Evolutionary conservation across 1,284 basidiomycete species (phyloP).

Genomic region (Trametes hirsuta): DNA sequence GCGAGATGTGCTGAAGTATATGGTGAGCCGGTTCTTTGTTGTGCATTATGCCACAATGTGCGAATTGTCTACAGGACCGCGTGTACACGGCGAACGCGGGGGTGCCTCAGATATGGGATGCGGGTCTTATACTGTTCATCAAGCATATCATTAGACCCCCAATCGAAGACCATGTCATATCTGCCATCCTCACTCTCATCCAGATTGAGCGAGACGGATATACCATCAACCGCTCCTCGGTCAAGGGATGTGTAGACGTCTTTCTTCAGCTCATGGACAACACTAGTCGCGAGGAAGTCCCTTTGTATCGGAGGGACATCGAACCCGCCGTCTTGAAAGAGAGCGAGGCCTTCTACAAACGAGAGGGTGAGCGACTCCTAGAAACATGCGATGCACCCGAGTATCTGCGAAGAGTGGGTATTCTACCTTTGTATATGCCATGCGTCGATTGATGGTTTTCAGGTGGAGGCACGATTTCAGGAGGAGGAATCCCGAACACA

Average conservation of each 20-base stretch:
- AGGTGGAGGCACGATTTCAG: slow-evolving; percentile 85
- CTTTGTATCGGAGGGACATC: slow-evolving; percentile 85
- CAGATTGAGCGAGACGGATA: slow-evolving; percentile 92
- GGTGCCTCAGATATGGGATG: slow-evolving; percentile 82
- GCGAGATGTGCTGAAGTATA: slow-evolving; percentile 92
- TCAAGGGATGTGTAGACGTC: slow-evolving; percentile 91
- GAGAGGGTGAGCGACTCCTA: slow-evolving; percentile 76
- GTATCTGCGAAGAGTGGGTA: slow-evolving; percentile 78
- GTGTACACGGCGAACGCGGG: slow-evolving; percentile 75
- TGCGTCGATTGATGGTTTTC: slow-evolving; percentile 17
- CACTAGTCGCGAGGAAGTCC: slow-evolving; percentile 45
- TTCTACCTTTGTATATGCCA: not conserved
- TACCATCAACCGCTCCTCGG: slow-evolving; percentile 88
- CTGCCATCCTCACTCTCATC: slow-evolving; percentile 85
- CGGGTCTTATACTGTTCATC: slow-evolving; percentile 86
- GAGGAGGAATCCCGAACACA: slow-evolving; percentile 89
- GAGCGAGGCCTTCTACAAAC: slow-evolving; percentile 80
- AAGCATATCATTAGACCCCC: slow-evolving; percentile 83
- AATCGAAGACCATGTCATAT: slow-evolving; percentile 83
- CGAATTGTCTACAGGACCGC: slow-evolving; percentile 72
- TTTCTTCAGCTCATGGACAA: slow-evolving; percentile 69
- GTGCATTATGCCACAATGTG: not conserved
- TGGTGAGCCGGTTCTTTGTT: slow-evolving; percentile 61
- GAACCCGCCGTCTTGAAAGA: slow-evolving; percentile 85
- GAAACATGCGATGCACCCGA: slow-evolving; percentile 80